Evolutionary conservation across 495 filamentous ascomycete species (phyloP), one percentile per base, ranked within the genome.

Genomic region (Penicillium waksmanii): DNA sequence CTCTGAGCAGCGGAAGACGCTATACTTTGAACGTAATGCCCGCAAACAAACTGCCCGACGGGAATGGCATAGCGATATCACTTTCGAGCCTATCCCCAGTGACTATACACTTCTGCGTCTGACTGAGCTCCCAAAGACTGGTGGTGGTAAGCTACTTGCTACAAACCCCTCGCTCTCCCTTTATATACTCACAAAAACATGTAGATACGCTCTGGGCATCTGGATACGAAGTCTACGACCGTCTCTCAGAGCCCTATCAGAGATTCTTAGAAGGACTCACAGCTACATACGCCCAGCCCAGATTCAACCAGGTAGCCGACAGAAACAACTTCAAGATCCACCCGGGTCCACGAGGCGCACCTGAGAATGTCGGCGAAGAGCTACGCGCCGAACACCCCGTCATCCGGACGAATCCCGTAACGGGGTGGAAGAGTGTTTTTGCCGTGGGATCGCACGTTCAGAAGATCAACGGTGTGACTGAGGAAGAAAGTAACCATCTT

Each of bases 331-430:
- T 87, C 69, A 61, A 78, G 35, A 62, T 93, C 34, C 86, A 83
- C 63, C 71, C 75, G 5, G 80, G 70, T 12, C 60, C 73, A 10
- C 83, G 89, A 8, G 90, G 90, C 7, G 77, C 84, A 0, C 90
- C 89, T 0, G 84, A 86, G 66, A 93, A 93, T 66, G 71, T 82
- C 0, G 91, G 88, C 44, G 77, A 77, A 3, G 76, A 82, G 12
- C 74, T 93, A 4, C 79, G 73, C 21, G 86, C 89, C 3, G 72
- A 85, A 13, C 89, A 93, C 69, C 87, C 89, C 0, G 84, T 92
- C 2, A 76, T 93, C 25, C 87, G 91, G 9, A 93, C 89, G n/a
- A 91, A 94, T 68, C 90, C 91, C 5, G 87, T 93, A 1, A 92
- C 91, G 0, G 91, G 91, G 1, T 94, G 91, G 89, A 92, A 90